Percentiles rank a stretch among this genome's conserved stretches.
Conservation (phyloP, 148 eudicot genomes). For the Nyssa sinensis region DNA sequence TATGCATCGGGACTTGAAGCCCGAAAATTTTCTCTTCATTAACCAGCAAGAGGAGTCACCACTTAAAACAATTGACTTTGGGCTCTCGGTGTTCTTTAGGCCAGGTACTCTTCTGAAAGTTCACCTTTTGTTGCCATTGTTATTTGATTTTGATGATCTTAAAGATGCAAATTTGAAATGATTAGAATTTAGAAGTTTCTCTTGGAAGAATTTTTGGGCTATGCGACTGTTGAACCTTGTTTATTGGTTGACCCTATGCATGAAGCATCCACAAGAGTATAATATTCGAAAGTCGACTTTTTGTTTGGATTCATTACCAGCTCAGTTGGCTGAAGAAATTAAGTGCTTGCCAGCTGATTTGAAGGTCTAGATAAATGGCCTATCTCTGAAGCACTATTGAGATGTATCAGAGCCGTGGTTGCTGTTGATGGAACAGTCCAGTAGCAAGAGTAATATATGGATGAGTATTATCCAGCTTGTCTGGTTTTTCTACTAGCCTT, state of each 20-base stretch:
- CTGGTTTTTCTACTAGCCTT: not conserved
- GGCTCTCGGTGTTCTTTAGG: conserved; percentile 53
- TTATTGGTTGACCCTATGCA: too few relatives aligned
- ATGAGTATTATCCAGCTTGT: not conserved
- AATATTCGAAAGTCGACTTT: not conserved
- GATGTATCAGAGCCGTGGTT: not conserved
- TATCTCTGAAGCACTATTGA: not conserved
- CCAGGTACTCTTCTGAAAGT: conserved; percentile 41
- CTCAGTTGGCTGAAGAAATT: not conserved
- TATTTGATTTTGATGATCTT: not conserved
- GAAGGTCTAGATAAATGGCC: not conserved
- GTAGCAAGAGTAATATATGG: not conserved
- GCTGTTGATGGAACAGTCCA: not conserved
- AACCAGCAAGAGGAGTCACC: conserved; percentile 44
- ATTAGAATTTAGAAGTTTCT: not conserved
- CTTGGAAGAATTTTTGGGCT: not conserved
- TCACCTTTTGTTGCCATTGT: not conserved
- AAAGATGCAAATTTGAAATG: not conserved
- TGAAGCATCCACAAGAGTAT: not conserved
- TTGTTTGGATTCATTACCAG: too few relatives aligned
- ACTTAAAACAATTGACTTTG: conserved; percentile 55
- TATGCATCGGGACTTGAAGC: conserved; percentile 58
- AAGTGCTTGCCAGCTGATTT: not conserved
- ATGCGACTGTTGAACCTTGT: too few relatives aligned
- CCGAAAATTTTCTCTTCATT: conserved; percentile 54